Evolutionary conservation across 306 rosid genomes (phyloP).

Genomic region (Castanea mollissima): DNA sequence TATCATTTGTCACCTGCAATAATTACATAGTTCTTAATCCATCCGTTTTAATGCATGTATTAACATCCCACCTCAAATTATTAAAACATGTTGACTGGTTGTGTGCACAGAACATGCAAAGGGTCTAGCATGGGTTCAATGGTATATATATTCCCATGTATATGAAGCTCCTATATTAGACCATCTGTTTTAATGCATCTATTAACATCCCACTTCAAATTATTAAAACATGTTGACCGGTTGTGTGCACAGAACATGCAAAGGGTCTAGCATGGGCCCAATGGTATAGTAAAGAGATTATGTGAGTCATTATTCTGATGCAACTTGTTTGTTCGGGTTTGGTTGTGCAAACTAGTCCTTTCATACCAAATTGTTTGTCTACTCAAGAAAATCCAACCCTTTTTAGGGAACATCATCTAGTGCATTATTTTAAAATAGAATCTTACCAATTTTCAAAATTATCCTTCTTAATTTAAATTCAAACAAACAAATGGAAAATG

Average conservation of each 20-base stretch:
- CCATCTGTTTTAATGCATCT: not conserved
- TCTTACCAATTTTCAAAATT: too few relatives aligned
- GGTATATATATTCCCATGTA: not conserved
- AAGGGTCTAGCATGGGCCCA: not conserved
- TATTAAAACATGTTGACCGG: not conserved
- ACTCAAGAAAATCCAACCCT: too few relatives aligned
- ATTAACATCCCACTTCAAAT: not conserved
- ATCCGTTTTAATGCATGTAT: not conserved
- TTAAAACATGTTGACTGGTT: not conserved
- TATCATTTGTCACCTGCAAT: slow-evolving; percentile 89
- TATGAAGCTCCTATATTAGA: not conserved
- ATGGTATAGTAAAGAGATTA: not conserved
- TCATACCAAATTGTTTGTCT: too few relatives aligned
- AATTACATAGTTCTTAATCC: not conserved
- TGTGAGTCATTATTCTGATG: not conserved
- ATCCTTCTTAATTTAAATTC: too few relatives aligned
- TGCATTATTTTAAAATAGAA: too few relatives aligned
- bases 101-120: not conserved
- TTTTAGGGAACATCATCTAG: too few relatives aligned
- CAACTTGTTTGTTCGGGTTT: not conserved
- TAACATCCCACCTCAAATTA: not conserved
- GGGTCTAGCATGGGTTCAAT: too few relatives aligned
- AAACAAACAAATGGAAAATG: too few relatives aligned
- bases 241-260: not conserved
- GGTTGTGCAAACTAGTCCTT: too few relatives aligned